phyloP scores from a whole-genome alignment of 331 rosid genomes.

The Ulmus americana region DNA sequence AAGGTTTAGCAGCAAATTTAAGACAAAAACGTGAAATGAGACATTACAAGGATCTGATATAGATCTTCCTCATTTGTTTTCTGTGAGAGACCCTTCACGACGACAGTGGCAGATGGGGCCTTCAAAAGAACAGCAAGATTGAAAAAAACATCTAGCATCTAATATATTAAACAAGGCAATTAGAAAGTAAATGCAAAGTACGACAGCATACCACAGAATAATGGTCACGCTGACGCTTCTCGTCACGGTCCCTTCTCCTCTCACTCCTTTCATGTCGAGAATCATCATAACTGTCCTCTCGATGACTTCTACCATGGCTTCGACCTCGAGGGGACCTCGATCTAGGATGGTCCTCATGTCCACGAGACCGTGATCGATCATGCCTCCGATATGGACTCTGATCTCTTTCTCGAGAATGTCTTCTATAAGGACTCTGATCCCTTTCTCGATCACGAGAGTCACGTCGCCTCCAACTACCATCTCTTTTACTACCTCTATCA shows the following conservation, averaged over 20 bases:
- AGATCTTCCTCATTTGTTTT: constrained; percentile 93
- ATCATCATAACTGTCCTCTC: constrained; percentile 72
- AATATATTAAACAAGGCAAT: constrained; percentile 9
- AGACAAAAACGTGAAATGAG: constrained; percentile 24
- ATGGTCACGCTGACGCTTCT: constrained; percentile 64
- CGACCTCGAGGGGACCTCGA: constrained; percentile 90
- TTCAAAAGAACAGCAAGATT: constrained; percentile 31
- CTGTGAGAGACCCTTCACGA: constrained; percentile 94
- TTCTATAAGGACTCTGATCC: constrained; percentile 69
- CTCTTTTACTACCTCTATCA: constrained; percentile 72
- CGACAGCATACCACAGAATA: constrained; percentile 61
- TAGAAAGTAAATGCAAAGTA: constrained; percentile 7
- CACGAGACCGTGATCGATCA: constrained; percentile 63
- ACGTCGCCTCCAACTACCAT: constrained; percentile 66
- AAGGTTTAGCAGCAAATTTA: constrained; percentile 16
- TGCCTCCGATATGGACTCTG: constrained; percentile 61
- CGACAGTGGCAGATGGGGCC: constrained; percentile 97
- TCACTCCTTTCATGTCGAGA: constrained; percentile 65
- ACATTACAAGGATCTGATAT: constrained; percentile 84
- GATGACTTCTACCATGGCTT: constrained; percentile 72
- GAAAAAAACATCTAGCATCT: constrained; percentile 16
- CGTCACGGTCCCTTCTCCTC: constrained; percentile 76
- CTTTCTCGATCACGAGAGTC: constrained; percentile 73
- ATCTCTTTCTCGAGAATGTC: constrained; percentile 63
- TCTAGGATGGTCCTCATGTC: constrained; percentile 64